Evolutionary conservation across 768 basidiomycete species (phyloP).

Genomic region (Crassisporium funariophilum): DNA sequence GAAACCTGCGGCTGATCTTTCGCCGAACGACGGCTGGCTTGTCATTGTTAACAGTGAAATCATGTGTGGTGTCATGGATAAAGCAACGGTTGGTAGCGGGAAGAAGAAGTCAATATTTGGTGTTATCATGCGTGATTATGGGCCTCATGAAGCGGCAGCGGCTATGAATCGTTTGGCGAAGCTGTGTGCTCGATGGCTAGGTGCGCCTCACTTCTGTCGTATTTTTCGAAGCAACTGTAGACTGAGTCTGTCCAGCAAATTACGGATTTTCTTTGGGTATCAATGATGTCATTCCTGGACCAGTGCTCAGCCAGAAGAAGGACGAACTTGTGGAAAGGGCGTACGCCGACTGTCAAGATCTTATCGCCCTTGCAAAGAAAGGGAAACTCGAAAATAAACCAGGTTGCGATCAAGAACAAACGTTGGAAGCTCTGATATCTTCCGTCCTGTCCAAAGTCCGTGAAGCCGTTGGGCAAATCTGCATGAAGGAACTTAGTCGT

Average conservation of each 20-base stretch:
- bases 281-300: conserved; percentile 97
- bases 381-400: conserved; percentile 95
- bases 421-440: conserved; percentile 95
- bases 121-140: conserved; percentile 96
- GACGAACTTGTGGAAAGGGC: conserved; percentile 85
- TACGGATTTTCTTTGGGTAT: conserved; percentile 98
- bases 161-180: conserved; percentile 98
- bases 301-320: conserved; percentile 77
- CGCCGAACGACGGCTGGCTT: conserved; percentile 97
- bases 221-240: neutral
- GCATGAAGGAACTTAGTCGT: conserved; percentile 96
- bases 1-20: conserved; percentile 75
- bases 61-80: conserved; percentile 99
- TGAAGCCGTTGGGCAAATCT: conserved; percentile 94
- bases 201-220: conserved; percentile 40
- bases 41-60: conserved; percentile 98
- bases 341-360: conserved; percentile 82
- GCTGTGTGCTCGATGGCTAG: conserved; percentile 90
- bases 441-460: conserved; percentile 92
- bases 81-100: conserved; percentile 94
- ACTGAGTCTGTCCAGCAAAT: conserved; percentile 65
- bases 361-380: conserved; percentile 88
- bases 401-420: conserved; percentile 97
- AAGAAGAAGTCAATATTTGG: conserved; percentile 99
- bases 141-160: conserved; percentile 87